Evolutionary conservation across 192 early-diverging fungal species (phyloP), one percentile per base, ranked within the genome.

Genomic region (Lunasporangiospora selenospora): DNA sequence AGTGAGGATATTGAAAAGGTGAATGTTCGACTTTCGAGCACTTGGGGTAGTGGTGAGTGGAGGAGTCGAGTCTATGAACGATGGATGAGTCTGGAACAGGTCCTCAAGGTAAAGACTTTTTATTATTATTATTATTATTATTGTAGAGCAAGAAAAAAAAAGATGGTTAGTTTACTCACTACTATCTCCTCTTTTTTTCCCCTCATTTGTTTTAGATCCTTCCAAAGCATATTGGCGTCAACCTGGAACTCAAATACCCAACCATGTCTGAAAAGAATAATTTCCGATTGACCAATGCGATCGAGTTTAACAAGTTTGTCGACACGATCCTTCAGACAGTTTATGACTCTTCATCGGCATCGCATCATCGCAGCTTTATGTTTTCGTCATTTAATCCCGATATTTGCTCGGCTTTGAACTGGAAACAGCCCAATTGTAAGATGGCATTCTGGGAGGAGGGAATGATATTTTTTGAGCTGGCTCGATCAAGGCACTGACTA

Each of bases 381-480:
- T 96, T 96, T 65, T 89, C 86, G 23, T 93, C 92, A 7, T 92
- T 91, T 75, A 95, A 93, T 75, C 89, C 93, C 19, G 73, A 81
- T 19, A 83, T 95, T 0, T 98, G 96, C 79, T 90, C 88, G n/a
- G 87, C 92, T 24, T 60, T 95, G 48, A 98, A 94, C 79, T 96
- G 96, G 96, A 98, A 98, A 77, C 96, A 98, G 63, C 95, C 95
- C 29, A 97, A 97, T 64, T 98, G 87, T 83, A 83, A 83, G 77
- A 76, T 7, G 24, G 18, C 15, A 32, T 44, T 13, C n/a, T n/a
- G n/a, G n/a, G n/a, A n/a, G n/a, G n/a, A n/a, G n/a, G n/a, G n/a
- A n/a, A n/a, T n/a, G n/a, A n/a, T n/a, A n/a, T n/a, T n/a, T n/a
- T n/a, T n/a, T n/a, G n/a, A n/a, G n/a, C n/a, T n/a, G n/a, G n/a